Base-by-base conservation (phyloP, 2,329 filamentous ascomycete genomes). In the Penicillium sp. region DNA sequence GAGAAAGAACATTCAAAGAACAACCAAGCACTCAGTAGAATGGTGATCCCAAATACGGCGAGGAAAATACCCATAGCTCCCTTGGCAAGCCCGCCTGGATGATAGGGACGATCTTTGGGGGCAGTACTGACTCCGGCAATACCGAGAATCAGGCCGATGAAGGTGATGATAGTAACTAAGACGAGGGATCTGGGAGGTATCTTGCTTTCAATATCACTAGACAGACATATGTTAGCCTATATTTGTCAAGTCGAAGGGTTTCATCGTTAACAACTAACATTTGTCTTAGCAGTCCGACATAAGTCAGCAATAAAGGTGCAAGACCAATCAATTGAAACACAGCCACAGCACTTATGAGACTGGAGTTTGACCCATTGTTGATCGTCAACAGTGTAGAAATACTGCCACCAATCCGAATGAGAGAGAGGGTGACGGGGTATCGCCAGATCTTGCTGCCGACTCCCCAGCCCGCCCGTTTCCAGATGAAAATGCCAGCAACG, bases 301-400 rank as follows among this genome's bases (percentile, higher is more conserved):
- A 68, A 26, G 64, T 55, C 2, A 69, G 53, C 4, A 66, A 47
- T 24, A 69, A 40, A 21, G 67, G 64, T 1, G 66, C 63, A 52
- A 69, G 43, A 5, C 66, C 67, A 27, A 69, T 66, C 17, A 65
- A 39, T 39, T 68, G 55, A 46, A 66, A 69, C 24, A 69, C 65
- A 12, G 57, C 53, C 1, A 54, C 56, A 5, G 63, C 63, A 23
- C 61, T 55, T 13, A 54, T 44, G 4, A 65, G 49, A 13, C 2
- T 15, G 21, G 5, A 4, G n/a, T n/a, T n/a, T 13, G 58, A 53
- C n/a, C 57, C 30, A 44, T 64, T 27, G 17, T 52, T 47, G 32
- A 67, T 68, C 2, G 60, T 52, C 4, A 60, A 33, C 9, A 70
- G 50, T 4, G 64, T 44, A 34, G 54, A 59, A 27, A 65, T 64